Base-by-base conservation (phyloP, 352 stramenopile genomes). In the Globisporangium parvum region DNA sequence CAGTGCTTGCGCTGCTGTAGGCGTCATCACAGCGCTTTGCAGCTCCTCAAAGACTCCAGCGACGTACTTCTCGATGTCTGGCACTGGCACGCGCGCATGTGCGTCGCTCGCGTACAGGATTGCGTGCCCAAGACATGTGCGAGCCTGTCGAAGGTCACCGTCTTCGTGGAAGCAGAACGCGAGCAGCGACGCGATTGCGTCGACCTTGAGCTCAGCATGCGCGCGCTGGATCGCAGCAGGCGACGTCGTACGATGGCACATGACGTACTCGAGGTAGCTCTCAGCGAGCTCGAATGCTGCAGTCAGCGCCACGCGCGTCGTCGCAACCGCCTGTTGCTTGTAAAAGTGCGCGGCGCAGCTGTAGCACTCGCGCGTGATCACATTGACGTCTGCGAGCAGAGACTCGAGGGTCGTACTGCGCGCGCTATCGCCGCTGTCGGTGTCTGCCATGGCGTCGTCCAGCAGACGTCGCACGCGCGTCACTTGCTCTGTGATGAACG, bases 301-400 rank as follows among this genome's bases (percentile, higher is more conserved):
- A 8, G 64, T 66, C 28, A 91, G 53, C 41, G 67, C 64, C 37
- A 55, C 66, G 37, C 78, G 67, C 20, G 75, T 85, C 10, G 66
- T 63, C 35, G 58, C 60, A 37, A 71, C 69, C 18, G 75, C 67
- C 10, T 70, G 59, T 23, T 48, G 57, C 55, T 88, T 85, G 59
- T 80, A 91, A 39, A 71, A 83, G 12, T 51, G 53, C 28, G 61
- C 68, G 0, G 74, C 77, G 51, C 70, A 86, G 20, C 50, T 66
- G 53, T 88, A 91, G 57, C 75, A 74, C 51, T 91, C 80, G 45
- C 77, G 66, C 48, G 74, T 73, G 59, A 91, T 73, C 15, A 55
- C 62, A 24, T 85, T 82, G n/a, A 91, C 48, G 48, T 91, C 80
- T 3, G 50, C 58, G 40, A 88, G 54, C 21, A 90, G 49, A 12